Evolutionary conservation across 176 grass and related monocot genomes (phyloP), one percentile per base, ranked within the genome.

Genomic region (Stipa capillata): DNA sequence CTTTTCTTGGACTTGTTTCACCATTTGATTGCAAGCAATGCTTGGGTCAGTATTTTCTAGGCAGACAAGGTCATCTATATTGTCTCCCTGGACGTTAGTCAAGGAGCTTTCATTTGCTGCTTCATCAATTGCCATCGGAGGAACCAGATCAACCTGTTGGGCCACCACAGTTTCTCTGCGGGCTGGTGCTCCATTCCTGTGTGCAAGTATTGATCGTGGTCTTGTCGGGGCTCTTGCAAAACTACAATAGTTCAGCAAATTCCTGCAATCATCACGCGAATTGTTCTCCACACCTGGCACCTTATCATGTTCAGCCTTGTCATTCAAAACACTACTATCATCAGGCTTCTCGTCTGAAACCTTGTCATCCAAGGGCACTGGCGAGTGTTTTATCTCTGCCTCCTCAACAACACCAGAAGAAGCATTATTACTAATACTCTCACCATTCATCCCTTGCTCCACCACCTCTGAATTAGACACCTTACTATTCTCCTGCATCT

Each of bases 201-300:
- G 84, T 56, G 77, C 29, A 73, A 89, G 21, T 69, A 90, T 9
- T 72, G 92, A 89, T 52, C 90, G 74, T 12, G 81, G 87, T 77
- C 82, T 92, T 28, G 81, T 99, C 15, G 90, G 86, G 27, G 90
- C 80, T 74, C 74, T 93, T 50, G 84, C 71, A 87, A 91, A 86
- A 65, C 49, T 80, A 87, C 90, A 87, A 49, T 70, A 70, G 45
- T 80, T 89, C 47, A 95, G 71, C 77, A 95, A 69, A 78, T 80
- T 65, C 20, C 24, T 78, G 48, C 57, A 27, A 52, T 82, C 83
- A 66, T 59, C 82, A 59, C 8, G 45, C 17, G 65, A 62, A 70
- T 28, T 77, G 53, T 56, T 81, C 35, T 86, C 69, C 21, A n/a
- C 44, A 76, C 64, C 18, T 60, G 79, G 57, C 32, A 65, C 77